Evolutionary conservation across 306 rosid genomes (phyloP), one percentile per base, ranked within the genome.

Genomic region (Quercus alba): DNA sequence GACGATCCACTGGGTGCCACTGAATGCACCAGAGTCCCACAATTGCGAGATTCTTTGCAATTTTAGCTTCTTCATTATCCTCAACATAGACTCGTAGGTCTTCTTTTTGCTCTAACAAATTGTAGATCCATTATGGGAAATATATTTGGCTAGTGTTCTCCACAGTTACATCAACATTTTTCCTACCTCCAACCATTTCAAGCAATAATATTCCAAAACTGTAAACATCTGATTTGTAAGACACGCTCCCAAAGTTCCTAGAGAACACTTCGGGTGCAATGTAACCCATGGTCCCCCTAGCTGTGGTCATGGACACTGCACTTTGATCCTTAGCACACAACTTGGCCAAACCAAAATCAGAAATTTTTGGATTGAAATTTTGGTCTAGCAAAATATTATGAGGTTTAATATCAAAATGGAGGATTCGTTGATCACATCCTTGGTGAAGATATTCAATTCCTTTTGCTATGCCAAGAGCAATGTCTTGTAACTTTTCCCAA

Each of bases 31-130:
- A 85, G 13, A 85, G 74, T 33, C 73, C 88, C 30, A 81, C 77
- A 49, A 81, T 64, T 17, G 84, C 61, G 33, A 87, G 70, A 64
- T 81, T 87, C 78, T 64, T 84, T 58, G 81, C 78, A 75, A 87
- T 49, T 38, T 38, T 58, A 21, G 51, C 21, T 33, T 84, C 87
- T 56, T 52, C 82, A 73, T 54, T 77, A 2, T 68, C 74, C 17
- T 44, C 73, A 20, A 78, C 76, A 49, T 67, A 77, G 20, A 86
- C 71, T 21, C 71, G 62, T 20, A 83, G 30, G 62, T 63, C 56
- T 26, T 51, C 23, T 2, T 35, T 74, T 33, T 54, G 14, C 14
- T 46, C 56, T 4, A 74, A 12, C 7, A 73, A 38, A 20, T 64
- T 57, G 55, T 68, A 56, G 6, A 73, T 73, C 79, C 79, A 80